Evolutionary conservation across 1,284 basidiomycete species (phyloP), one percentile per base, ranked within the genome.

Genomic region (Fomitopsis palustris): DNA sequence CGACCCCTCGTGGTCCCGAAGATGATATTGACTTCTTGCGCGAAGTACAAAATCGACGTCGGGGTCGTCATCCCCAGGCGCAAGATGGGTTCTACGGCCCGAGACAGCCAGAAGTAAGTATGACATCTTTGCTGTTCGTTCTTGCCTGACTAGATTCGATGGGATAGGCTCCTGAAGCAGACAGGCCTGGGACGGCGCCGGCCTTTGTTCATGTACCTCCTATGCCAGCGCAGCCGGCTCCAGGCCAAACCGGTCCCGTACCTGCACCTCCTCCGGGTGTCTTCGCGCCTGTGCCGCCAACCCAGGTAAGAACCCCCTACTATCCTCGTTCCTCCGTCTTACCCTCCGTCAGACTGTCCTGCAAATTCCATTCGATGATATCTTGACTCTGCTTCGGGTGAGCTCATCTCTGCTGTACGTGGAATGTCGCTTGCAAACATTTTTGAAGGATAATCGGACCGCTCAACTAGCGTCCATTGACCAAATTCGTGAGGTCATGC

Each of bases 401-500:
- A 66, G 78, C 69, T 33, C 52, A 8, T 55, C 58, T 14, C 12
- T 57, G 10, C 23, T 31, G 12, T 31, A 1, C 17, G 31, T 6
- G 12, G 49, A 37, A 54, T 29, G 4, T 33, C 27, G 17, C 58
- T 33, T n/a, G 33, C 39, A 55, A 37, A 53, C 60, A 54, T 37
- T 37, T 64, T 41, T 52, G n/a, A 63, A 92, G 90, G 87, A 90
- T 76, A 89, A 88, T 68, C 86, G 86, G 2, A 73, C 83, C 3
- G 87, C 87, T 2, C 87, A 89, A 69, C 74, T 83, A 17, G 88
- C 88, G 0, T 87, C 88, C 19, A 81, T 89, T 9, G 85, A 89
- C 53, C 90, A 92, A 64, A 88, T 90, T 63, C 80, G 86, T 25
- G 88, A 90, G 67, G 76, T 92, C 45, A 88, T 91, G 82, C 75